phyloP scores from a whole-genome alignment of 345 rosid species.

The Ricinus communis region DNA sequence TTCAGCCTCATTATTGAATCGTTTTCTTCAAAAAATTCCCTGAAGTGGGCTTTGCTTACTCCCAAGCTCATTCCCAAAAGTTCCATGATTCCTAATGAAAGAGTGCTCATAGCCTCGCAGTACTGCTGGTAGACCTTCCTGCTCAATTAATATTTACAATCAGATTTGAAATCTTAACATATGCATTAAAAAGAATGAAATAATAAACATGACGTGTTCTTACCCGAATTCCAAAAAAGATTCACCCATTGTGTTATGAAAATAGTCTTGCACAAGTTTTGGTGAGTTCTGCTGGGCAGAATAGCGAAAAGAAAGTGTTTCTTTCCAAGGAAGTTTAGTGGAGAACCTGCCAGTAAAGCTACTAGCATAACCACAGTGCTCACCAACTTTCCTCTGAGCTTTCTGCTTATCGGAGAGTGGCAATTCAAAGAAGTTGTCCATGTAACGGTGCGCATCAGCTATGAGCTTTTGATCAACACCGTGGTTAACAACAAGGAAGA shows the following conservation, averaged over 20 bases:
- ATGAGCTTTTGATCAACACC: slow-evolving; percentile 67
- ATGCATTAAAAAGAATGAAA: too few relatives aligned
- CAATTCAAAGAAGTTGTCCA: slow-evolving; percentile 74
- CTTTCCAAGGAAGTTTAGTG: slow-evolving; percentile 95
- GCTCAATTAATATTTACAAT: slow-evolving; percentile 1
- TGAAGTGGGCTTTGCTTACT: slow-evolving; percentile 49
- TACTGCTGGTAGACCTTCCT: slow-evolving; percentile 81
- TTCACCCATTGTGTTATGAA: slow-evolving; percentile 59
- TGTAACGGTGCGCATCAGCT: slow-evolving; percentile 57
- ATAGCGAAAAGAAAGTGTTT: slow-evolving; percentile 76
- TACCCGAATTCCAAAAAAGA: slow-evolving; percentile 72
- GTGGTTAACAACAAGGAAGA: slow-evolving; percentile 86
- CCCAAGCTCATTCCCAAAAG: slow-evolving; percentile 78
- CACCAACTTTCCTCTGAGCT: slow-evolving; percentile 79
- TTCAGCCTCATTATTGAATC: slow-evolving; percentile 98
- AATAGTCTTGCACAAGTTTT: slow-evolving; percentile 55
- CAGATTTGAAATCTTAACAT: too few relatives aligned
- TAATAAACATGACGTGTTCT: neutral
- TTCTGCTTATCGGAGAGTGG: slow-evolving; percentile 67
- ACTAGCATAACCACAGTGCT: slow-evolving; percentile 89
- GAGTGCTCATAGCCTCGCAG: slow-evolving; percentile 77
- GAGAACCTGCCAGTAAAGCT: slow-evolving; percentile 95
- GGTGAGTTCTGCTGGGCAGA: slow-evolving; percentile 45
- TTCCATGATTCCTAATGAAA: slow-evolving; percentile 92
- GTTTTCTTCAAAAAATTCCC: slow-evolving; percentile 69